Evolutionary conservation across 257 asterid species (phyloP), one percentile per base, ranked within the genome.

Genomic region (Verbena officinalis): DNA sequence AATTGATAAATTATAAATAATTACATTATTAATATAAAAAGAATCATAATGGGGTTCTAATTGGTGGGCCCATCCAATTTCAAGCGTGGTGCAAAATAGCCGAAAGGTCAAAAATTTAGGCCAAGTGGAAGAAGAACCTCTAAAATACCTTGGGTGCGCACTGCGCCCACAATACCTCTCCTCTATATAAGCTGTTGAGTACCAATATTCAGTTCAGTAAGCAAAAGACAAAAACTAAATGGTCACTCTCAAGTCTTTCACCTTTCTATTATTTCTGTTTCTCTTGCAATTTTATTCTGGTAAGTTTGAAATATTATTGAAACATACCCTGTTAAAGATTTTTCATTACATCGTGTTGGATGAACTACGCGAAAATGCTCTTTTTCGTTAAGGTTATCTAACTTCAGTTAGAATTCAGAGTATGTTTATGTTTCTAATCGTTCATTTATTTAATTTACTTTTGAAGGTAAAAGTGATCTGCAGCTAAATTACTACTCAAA

Each of bases 401-500:
- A n/a, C n/a, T n/a, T n/a, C n/a, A n/a, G n/a, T n/a, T n/a, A n/a
- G n/a, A n/a, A n/a, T n/a, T n/a, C n/a, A n/a, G n/a, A n/a, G n/a
- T n/a, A n/a, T n/a, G n/a, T n/a, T n/a, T n/a, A n/a, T n/a, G n/a
- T n/a, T n/a, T n/a, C n/a, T n/a, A n/a, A n/a, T n/a, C n/a, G n/a
- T n/a, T n/a, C 13, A 30, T 21, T 12, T 22, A 4, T 21, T 6
- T 12, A 1, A 24, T 17, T 24, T 5, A 13, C 15, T 45, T 23
- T 11, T 67, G 64, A 52, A 83, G 86, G 80, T 8, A 34, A 65
- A 65, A 49, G 96, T 19, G 88, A 83, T 1, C 60, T 92, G 44
- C 85, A 80, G 68, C 23, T 80, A 12, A 76, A 85, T 48, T 89
- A 83, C 80, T 92, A 92, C 79, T 66, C 81, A 2, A 30, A 77